Evolutionary conservation across 2,329 filamentous ascomycete species (phyloP), one percentile per base, ranked within the genome.

Genomic region (Exophiala sp.): DNA sequence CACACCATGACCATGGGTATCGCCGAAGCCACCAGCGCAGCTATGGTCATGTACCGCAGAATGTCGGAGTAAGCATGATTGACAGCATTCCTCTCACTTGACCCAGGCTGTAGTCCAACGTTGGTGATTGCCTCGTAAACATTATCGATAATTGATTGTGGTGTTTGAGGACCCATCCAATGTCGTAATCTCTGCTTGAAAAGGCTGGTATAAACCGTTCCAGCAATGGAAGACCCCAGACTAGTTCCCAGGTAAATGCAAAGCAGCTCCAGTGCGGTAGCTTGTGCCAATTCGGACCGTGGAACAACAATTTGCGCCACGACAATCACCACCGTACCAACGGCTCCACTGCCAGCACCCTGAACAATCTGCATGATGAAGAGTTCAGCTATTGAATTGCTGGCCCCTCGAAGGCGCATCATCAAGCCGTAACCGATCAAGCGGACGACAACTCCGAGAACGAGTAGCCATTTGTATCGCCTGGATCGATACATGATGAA

Each of bases 341-440:
- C 69, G 24, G 78, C 68, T 2, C 76, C 76, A 42, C 69, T 72
- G 4, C 76, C 76, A 3, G 75, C 58, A 2, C 76, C 76, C 58
- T 79, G 76, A 7, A 78, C 65, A 21, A 73, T 62, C 59, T 79
- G 76, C 1, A 77, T 72, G 16, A 73, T 57, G 58, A 77, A 75
- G 1, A 78, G 66, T 63, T 79, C 76, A 5, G 66, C 72, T 0
- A 66, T 58, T 3, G 70, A 70, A 61, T 74, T 77, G 24, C 66
- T 58, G 50, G 3, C 67, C 0, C 68, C 75, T 3, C 76, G 71
- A 7, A 79, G 69, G 2, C 77, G 70, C 29, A 79, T 68, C 77
- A 80, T 80, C 29, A 78, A 61, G 3, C 75, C 76, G 54, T 79
- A 79, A 4, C 78, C 77, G 32, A 79, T 59, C 8, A 77, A 61